These are phyloP conservation scores for Tuber microsphaerosporum DNA, from an alignment of 495 filamentous ascomycete species.

Conservation along the genomic window DNA sequence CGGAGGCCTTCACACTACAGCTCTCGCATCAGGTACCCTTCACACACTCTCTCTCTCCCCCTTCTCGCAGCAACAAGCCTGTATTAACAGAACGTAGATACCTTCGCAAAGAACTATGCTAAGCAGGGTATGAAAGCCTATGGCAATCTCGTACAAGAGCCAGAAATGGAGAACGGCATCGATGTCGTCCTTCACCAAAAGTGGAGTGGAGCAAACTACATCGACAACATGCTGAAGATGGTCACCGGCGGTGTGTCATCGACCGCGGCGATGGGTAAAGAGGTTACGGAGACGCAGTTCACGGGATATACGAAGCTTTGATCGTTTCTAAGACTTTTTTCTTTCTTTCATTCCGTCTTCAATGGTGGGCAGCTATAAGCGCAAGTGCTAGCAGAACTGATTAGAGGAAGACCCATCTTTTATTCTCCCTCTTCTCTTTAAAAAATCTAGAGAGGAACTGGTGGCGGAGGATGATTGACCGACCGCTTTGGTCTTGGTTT, in stretches of 20 bases:
- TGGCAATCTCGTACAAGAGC: conserved; percentile 93
- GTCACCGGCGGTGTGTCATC: conserved; percentile 85
- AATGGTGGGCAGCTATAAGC: background rate
- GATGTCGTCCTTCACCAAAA: conserved; percentile 99
- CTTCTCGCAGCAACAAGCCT: conserved; percentile 1
- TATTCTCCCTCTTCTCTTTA: background rate
- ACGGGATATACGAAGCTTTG: conserved; percentile 44
- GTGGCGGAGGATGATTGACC: background rate
- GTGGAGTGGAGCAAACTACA: conserved; percentile 91
- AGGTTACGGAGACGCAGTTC: conserved; percentile 97
- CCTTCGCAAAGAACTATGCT: conserved; percentile 76
- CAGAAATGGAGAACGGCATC: conserved; percentile 80
- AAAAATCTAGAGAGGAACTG: background rate
- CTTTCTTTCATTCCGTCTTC: background rate
- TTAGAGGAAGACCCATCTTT: background rate
- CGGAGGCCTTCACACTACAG: conserved; percentile 92
- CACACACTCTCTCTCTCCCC: background rate
- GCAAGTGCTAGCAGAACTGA: background rate
- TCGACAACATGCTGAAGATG: conserved; percentile 94
- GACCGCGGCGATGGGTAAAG: conserved; percentile 92
- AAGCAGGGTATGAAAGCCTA: conserved; percentile 90
- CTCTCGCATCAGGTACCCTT: conserved; percentile 58
- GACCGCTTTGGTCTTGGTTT: background rate
- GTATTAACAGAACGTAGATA: conserved; percentile 46
- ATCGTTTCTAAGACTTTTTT: background rate